A percentile compares a stretch with the other conserved stretches of the same genome.
These are phyloP conservation scores for Pichia sp. DNA, from an alignment of 1,139 yeast genomes.

Conservation along the genomic window DNA sequence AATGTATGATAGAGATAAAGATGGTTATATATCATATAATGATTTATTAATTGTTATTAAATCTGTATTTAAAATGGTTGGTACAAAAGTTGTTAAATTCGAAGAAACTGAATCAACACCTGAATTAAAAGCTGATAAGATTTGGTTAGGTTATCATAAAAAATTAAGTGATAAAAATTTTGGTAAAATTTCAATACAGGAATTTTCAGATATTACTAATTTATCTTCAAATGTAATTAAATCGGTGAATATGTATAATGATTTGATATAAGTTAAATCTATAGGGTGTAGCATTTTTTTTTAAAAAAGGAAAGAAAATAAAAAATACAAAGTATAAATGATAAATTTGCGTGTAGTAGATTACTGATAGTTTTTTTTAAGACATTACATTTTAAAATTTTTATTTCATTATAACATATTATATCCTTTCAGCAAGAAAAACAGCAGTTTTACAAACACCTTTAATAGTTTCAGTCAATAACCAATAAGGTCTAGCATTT, in stretches of 20 bases:
- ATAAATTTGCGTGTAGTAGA: no score
- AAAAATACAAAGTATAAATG: no score
- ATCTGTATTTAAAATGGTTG: slow-evolving; percentile 92
- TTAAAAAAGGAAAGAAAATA: no score
- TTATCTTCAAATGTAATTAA: slow-evolving; percentile 75
- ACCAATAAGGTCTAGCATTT: slow-evolving; percentile 84
- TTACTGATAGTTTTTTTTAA: no score
- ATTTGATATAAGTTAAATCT: slow-evolving; percentile 44
- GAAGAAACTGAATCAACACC: slow-evolving; percentile 94
- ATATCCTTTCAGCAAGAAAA: slow-evolving; percentile 72
- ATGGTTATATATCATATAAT: slow-evolving; percentile 65
- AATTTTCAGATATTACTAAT: slow-evolving; percentile 75
- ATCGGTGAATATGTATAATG: slow-evolving; percentile 76
- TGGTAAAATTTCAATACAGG: slow-evolving; percentile 67
- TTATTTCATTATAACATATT: neutral
- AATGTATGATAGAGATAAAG: slow-evolving; percentile 74
- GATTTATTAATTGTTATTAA: slow-evolving; percentile 76
- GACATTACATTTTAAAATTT: no score
- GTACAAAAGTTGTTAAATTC: slow-evolving; percentile 78
- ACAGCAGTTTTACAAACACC: slow-evolving; percentile 81
- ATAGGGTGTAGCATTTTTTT: no score
- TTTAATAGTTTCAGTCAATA: slow-evolving; percentile 83
- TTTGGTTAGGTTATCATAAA: slow-evolving; percentile 42
- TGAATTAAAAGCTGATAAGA: slow-evolving; percentile 75
- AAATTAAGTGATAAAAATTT: slow-evolving; percentile 66